phyloP scores from a whole-genome alignment of 768 basidiomycete species.

The Suillus subaureus region DNA sequence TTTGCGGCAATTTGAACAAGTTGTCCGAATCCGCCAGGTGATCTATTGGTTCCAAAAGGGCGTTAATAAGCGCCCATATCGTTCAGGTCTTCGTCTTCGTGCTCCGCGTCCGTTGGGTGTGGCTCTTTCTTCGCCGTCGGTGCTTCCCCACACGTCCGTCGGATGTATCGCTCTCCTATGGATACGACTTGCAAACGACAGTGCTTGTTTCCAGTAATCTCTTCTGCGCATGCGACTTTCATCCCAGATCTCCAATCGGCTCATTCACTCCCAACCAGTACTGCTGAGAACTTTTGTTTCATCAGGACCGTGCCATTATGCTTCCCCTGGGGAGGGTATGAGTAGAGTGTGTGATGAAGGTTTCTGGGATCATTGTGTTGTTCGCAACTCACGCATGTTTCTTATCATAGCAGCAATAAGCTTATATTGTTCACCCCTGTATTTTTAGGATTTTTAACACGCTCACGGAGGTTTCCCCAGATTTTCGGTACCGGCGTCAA shows the following conservation, averaged over 20 bases:
- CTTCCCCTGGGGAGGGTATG: constrained; percentile 29
- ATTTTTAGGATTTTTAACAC: not conserved
- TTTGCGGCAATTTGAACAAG: not conserved
- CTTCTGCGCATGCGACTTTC: not conserved
- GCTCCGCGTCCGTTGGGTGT: not conserved
- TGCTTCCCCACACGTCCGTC: not conserved
- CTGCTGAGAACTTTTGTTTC: not conserved
- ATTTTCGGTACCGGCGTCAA: not conserved
- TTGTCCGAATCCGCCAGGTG: not conserved
- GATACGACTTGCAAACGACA: not conserved
- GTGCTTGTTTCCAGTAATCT: not conserved
- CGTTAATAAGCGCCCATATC: not conserved
- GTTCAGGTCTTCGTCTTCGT: not conserved
- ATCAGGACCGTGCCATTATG: constrained; percentile 38
- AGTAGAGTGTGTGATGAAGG: not conserved
- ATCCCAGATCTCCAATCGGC: not conserved
- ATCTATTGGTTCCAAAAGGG: not conserved
- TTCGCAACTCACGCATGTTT: not conserved
- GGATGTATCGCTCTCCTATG: constrained; percentile 1
- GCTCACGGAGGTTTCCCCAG: not conserved
- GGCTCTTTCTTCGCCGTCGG: not conserved
- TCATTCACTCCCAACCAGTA: not conserved
- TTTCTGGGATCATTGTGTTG: not conserved
- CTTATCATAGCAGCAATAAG: not conserved
- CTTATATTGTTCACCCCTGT: not conserved